These are phyloP conservation scores for Penicillium flavigenum DNA, from an alignment of 495 filamentous ascomycete genomes.

Conservation along the genomic window DNA sequence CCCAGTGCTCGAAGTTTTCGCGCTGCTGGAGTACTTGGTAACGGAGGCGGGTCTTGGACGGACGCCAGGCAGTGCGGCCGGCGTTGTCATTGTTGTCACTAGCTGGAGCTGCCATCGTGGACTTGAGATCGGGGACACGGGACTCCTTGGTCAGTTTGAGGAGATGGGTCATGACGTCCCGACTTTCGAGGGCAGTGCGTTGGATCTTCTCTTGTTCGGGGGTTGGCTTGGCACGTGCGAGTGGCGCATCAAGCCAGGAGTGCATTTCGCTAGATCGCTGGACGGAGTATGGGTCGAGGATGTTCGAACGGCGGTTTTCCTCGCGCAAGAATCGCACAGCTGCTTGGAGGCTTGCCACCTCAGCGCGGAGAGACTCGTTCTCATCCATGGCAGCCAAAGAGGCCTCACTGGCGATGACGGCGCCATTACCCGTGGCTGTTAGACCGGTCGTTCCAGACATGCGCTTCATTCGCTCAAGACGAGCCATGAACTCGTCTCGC, in stretches of 20 bases:
- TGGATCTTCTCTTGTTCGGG: slow-evolving; percentile 56
- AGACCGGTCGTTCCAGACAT: slow-evolving; percentile 54
- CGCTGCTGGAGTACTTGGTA: slow-evolving; percentile 60
- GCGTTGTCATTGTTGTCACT: slow-evolving; percentile 26
- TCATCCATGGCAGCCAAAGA: slow-evolving; percentile 64
- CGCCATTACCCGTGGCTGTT: slow-evolving; percentile 36
- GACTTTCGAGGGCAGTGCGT: slow-evolving; percentile 63
- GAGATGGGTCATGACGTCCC: slow-evolving; percentile 69
- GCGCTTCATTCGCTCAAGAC: slow-evolving; percentile 57
- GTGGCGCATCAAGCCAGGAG: slow-evolving; percentile 65
- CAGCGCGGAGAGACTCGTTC: slow-evolving; percentile 67
- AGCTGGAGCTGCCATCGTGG: slow-evolving; percentile 35
- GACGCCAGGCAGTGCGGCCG: slow-evolving; percentile 61
- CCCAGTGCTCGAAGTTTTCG: slow-evolving; percentile 61
- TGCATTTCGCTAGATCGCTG: slow-evolving; percentile 53
- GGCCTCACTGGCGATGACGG: slow-evolving; percentile 44
- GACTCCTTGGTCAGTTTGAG: slow-evolving; percentile 63
- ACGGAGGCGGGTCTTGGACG: slow-evolving; percentile 54
- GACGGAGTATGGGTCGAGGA: slow-evolving; percentile 58
- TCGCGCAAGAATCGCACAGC: slow-evolving; percentile 77
- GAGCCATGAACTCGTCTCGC: slow-evolving; percentile 71
- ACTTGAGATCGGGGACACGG: slow-evolving; percentile 55
- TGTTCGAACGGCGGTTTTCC: slow-evolving; percentile 66
- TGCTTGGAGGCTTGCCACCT: slow-evolving; percentile 68
- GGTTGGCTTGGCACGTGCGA: slow-evolving; percentile 47